Conservation (phyloP, 805 yeast genomes). For the Lachancea lanzarotensis region DNA sequence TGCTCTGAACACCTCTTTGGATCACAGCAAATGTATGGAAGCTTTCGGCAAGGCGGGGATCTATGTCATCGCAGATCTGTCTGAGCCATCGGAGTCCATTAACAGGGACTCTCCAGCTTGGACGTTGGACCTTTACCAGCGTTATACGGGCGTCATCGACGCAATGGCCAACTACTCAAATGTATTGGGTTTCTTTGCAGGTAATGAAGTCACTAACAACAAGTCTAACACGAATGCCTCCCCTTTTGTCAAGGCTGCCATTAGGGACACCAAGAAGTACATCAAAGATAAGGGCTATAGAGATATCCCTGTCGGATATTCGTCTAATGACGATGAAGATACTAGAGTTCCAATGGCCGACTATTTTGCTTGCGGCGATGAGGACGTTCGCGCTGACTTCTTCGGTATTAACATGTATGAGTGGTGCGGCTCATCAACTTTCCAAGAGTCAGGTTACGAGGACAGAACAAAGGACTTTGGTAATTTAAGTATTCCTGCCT, state of each 20-base stretch:
- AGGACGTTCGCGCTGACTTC: conserved; percentile 55
- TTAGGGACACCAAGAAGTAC: conserved; percentile 63
- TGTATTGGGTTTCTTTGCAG: conserved; percentile 68
- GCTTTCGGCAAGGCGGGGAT: conserved; percentile 58
- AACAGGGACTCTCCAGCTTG: conserved; percentile 53
- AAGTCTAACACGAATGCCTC: conserved; percentile 57
- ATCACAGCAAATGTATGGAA: conserved; percentile 59
- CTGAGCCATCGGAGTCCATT: conserved; percentile 55
- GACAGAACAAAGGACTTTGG: conserved; percentile 51
- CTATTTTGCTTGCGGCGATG: conserved; percentile 62
- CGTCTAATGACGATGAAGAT: conserved; percentile 59
- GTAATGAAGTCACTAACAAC: conserved; percentile 68
- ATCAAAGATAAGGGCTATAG: conserved; percentile 52
- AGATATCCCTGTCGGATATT: conserved; percentile 67
- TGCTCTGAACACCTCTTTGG: conserved; percentile 49
- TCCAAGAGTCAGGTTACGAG: conserved; percentile 50
- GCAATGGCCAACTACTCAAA: conserved; percentile 56
- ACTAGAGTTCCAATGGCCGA: conserved; percentile 58
- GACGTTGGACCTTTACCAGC: conserved; percentile 48
- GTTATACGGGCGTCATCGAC: conserved; percentile 62
- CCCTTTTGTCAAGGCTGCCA: conserved; percentile 68
- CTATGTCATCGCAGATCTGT: conserved; percentile 64
- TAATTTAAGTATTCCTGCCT: conserved; percentile 57
- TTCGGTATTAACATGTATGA: conserved; percentile 78
- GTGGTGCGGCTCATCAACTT: conserved; percentile 64